Evolutionary conservation across 140 eudicot species (phyloP).

Genomic region (Senecio squalidus): DNA sequence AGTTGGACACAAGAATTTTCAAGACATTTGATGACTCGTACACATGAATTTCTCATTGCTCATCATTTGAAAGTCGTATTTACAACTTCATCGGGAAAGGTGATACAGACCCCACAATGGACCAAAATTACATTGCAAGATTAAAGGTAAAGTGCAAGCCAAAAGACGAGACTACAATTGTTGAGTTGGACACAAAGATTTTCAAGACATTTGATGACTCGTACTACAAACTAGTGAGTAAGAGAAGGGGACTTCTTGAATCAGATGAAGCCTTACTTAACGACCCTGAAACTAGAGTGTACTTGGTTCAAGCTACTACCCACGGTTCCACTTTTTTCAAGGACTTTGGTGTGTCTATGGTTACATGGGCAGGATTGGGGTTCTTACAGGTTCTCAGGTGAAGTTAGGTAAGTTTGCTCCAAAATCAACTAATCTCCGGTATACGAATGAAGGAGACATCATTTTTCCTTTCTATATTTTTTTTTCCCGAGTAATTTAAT

Average conservation of each 20-base stretch:
- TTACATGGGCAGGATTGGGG: conserved; percentile 52
- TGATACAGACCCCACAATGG: conserved; percentile 44
- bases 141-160: conserved; percentile 36
- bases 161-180: conserved; percentile 30
- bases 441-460: no score
- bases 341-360: no score
- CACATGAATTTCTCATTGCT: conserved; percentile 46
- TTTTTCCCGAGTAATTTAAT: no score
- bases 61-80: conserved; percentile 26
- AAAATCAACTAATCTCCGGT: conserved; percentile 23
- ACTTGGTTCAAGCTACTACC: conserved; percentile 33
- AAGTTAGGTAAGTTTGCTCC: conserved; percentile 43
- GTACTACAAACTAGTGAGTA: conserved; percentile 30
- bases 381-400: conserved; percentile 55
- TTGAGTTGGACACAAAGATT: conserved; percentile 56
- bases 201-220: conserved; percentile 39
- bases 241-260: conserved; percentile 48
- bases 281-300: conserved; percentile 34
- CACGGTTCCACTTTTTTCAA: no score
- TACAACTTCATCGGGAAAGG: conserved; percentile 58
- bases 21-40: conserved; percentile 39
- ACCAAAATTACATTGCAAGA: no score
- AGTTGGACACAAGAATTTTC: conserved; percentile 59
- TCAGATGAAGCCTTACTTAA: conserved; percentile 49
- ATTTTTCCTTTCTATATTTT: no score